phyloP scores from a whole-genome alignment of 352 stramenopile species.

The Globisporangium iwayamae region DNA sequence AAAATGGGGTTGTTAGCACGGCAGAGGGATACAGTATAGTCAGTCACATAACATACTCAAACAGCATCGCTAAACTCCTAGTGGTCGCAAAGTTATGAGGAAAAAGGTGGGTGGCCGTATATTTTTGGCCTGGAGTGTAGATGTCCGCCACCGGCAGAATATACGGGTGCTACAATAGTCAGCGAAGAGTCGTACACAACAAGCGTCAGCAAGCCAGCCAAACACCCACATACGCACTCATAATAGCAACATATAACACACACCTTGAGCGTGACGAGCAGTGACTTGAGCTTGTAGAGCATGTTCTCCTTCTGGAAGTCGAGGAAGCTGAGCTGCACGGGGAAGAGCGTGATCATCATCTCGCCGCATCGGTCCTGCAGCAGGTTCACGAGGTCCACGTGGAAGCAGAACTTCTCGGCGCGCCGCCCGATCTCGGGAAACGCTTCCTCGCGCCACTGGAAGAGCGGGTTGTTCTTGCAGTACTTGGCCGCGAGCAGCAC shows the following conservation, averaged over 20 bases:
- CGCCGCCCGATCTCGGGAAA: conserved; percentile 53
- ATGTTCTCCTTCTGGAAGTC: conserved; percentile 54
- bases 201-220: background rate
- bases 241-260: background rate
- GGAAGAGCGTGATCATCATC: conserved; percentile 63
- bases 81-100: too few relatives aligned
- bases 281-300: conserved; percentile 68
- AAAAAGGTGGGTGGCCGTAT: too few relatives aligned
- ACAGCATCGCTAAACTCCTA: too few relatives aligned
- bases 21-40: too few relatives aligned
- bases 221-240: background rate
- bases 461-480: conserved; percentile 64
- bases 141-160: conserved; percentile 67
- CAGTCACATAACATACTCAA: too few relatives aligned
- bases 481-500: conserved; percentile 76
- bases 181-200: background rate
- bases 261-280: conserved; percentile 76
- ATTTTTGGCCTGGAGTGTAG: too few relatives aligned
- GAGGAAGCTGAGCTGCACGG: conserved; percentile 49
- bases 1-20: too few relatives aligned
- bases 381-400: conserved; percentile 68
- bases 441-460: conserved; percentile 67
- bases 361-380: conserved; percentile 45
- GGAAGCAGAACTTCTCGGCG: conserved; percentile 66
- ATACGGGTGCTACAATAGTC: conserved; percentile 44